Conservation (phyloP, 495 filamentous ascomycete species). For the Geoglossum glabrum region DNA sequence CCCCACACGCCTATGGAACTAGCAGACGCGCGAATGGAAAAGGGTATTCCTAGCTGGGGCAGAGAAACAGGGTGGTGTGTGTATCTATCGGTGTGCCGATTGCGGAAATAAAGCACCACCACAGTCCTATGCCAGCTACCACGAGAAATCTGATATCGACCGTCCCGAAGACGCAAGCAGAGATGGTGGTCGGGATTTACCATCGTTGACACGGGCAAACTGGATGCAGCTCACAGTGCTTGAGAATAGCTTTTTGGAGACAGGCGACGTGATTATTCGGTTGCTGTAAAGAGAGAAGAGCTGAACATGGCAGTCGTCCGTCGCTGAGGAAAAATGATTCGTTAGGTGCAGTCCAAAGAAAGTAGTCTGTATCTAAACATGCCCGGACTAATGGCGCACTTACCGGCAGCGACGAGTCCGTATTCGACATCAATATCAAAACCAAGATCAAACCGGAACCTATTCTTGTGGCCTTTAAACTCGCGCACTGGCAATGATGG, state of each 20-base stretch:
- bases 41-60: not conserved
- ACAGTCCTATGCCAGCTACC: not conserved
- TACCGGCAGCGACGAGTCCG: conserved; percentile 15
- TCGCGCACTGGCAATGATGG: not conserved
- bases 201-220: not conserved
- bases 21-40: not conserved
- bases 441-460: conserved; percentile 7
- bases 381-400: not conserved
- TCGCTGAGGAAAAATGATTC: not conserved
- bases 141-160: not conserved
- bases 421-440: conserved; percentile 12
- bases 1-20: not conserved
- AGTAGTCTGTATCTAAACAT: too few relatives aligned
- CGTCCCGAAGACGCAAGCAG: not conserved
- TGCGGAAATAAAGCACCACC: not conserved
- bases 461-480: not conserved
- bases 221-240: not conserved
- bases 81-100: not conserved
- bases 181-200: not conserved
- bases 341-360: not conserved
- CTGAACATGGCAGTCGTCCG: not conserved
- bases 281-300: not conserved
- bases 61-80: not conserved
- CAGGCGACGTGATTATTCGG: not conserved
- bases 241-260: not conserved